phyloP scores from a whole-genome alignment of 2,329 filamentous ascomycete genomes.

The Ceratocystis albifundus region DNA sequence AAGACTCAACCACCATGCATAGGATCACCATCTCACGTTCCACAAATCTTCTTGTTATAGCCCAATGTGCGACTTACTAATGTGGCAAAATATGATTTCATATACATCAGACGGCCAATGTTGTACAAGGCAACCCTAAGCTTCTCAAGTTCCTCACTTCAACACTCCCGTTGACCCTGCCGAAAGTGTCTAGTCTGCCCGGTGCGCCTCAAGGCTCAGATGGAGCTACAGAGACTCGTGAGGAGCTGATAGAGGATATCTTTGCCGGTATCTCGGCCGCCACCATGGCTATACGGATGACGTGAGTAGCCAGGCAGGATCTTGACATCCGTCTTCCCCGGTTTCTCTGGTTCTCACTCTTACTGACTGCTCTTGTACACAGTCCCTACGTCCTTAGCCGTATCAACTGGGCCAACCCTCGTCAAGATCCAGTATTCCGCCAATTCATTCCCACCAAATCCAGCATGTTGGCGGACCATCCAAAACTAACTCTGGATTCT shows the following conservation, averaged over 20 bases:
- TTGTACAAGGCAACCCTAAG: conserved; percentile 38
- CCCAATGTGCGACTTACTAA: background rate
- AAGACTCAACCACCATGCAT: background rate
- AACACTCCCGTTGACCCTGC: conserved; percentile 41
- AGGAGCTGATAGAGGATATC: conserved; percentile 45
- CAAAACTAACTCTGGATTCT: conserved; percentile 44
- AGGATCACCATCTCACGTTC: background rate
- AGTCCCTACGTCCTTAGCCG: conserved; percentile 48
- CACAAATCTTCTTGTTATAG: background rate
- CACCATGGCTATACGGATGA: conserved; percentile 50
- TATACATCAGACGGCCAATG: conserved; percentile 35
- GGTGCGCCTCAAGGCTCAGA: background rate
- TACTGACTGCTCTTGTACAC: background rate
- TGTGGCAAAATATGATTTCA: background rate
- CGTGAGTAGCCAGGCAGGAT: conserved; percentile 30
- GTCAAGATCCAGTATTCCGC: conserved; percentile 47
- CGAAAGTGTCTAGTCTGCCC: conserved; percentile 28
- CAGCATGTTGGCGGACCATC: conserved; percentile 42
- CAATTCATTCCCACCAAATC: conserved; percentile 51
- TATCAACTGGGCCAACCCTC: conserved; percentile 47
- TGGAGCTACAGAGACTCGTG: conserved; percentile 27
- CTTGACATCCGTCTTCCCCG: background rate
- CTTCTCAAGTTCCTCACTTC: conserved; percentile 39
- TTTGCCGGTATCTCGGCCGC: conserved; percentile 40
- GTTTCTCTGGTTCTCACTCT: background rate